Evolutionary conservation across 352 stramenopile genomes (phyloP).

Genomic region (Phytopythium vexans): DNA sequence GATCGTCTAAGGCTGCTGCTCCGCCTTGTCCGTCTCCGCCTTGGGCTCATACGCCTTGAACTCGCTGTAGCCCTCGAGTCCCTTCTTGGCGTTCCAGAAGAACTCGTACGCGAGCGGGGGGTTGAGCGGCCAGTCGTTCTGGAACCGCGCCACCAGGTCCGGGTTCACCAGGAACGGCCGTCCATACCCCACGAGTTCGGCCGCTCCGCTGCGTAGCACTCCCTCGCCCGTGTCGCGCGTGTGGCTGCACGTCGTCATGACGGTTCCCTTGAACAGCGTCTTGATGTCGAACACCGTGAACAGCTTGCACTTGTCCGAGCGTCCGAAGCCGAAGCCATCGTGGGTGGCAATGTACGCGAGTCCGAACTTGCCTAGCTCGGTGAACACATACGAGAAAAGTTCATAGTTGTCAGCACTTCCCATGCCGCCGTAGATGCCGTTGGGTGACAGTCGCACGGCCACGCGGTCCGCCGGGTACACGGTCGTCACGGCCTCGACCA

Average conservation of each 20-base stretch:
- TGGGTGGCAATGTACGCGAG: slow-evolving; percentile 37
- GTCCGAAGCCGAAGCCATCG: slow-evolving; percentile 30
- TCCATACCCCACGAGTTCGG: slow-evolving; percentile 26
- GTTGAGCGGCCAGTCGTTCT: slow-evolving; percentile 1
- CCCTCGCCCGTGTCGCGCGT: slow-evolving; percentile 33
- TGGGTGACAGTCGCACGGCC: slow-evolving; percentile 29
- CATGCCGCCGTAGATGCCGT: slow-evolving; percentile 31
- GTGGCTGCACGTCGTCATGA: slow-evolving; percentile 29
- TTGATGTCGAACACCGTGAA: slow-evolving; percentile 28
- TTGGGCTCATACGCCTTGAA: slow-evolving; percentile 14
- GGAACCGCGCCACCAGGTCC: slow-evolving; percentile 10
- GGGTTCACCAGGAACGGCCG: slow-evolving; percentile 31
- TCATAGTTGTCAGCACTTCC: slow-evolving; percentile 36
- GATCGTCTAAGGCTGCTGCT: too few relatives aligned
- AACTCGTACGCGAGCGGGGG: slow-evolving; percentile 11
- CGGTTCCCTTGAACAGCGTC: slow-evolving; percentile 18
- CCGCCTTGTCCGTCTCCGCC: too few relatives aligned
- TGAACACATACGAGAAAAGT: slow-evolving; percentile 35
- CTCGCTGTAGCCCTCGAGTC: too few relatives aligned
- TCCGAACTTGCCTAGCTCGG: slow-evolving; percentile 23
- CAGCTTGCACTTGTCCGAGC: slow-evolving; percentile 20
- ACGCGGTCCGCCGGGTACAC: slow-evolving; percentile 20
- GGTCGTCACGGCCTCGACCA: slow-evolving; percentile 49
- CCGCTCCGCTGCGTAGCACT: slow-evolving; percentile 22
- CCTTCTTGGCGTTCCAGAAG: slow-evolving; percentile 16